Evolutionary conservation across 352 stramenopile species (phyloP).

Genomic region (Phytopythium montanum): DNA sequence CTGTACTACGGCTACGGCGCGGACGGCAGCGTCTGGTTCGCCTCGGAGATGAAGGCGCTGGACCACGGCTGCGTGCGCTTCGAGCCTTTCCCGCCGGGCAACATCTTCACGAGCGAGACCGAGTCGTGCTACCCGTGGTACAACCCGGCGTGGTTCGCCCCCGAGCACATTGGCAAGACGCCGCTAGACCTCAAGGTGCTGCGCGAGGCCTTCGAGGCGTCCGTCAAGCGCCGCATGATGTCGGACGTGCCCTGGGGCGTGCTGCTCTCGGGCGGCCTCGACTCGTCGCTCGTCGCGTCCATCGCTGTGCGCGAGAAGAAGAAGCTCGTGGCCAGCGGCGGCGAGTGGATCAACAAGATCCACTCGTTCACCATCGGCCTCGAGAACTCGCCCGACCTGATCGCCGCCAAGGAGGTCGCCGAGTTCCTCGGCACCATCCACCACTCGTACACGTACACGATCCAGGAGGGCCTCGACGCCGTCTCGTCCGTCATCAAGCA

Average conservation of each 20-base stretch:
- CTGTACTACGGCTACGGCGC: constrained; percentile 98
- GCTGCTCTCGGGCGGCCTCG: constrained; percentile 96
- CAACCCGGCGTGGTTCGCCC: constrained; percentile 91
- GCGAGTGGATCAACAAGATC: constrained; percentile 90
- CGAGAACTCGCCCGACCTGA: constrained; percentile 94
- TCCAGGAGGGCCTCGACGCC: constrained; percentile 97
- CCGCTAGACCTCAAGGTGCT: constrained; percentile 75
- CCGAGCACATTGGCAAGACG: constrained; percentile 51
- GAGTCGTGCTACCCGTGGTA: constrained; percentile 95
- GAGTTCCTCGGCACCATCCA: constrained; percentile 98
- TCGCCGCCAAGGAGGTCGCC: constrained; percentile 95
- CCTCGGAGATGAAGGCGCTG: constrained; percentile 98
- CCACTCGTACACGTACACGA: constrained; percentile 98
- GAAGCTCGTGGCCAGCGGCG: constrained; percentile 73
- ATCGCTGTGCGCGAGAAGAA: constrained; percentile 94
- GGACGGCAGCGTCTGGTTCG: constrained; percentile 96
- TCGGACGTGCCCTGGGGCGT: constrained; percentile 98
- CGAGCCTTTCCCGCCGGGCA: constrained; percentile 89
- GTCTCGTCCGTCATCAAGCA: constrained; percentile 97
- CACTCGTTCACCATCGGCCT: constrained; percentile 99
- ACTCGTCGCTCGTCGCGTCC: constrained; percentile 97
- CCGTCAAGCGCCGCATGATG: constrained; percentile 98
- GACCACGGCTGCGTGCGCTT: constrained; percentile 83
- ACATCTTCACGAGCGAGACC: constrained; percentile 83
- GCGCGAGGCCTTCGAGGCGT: constrained; percentile 90